These are phyloP conservation scores for Ascochyta koolunga DNA, from an alignment of 2,329 filamentous ascomycete genomes.

Conservation along the genomic window DNA sequence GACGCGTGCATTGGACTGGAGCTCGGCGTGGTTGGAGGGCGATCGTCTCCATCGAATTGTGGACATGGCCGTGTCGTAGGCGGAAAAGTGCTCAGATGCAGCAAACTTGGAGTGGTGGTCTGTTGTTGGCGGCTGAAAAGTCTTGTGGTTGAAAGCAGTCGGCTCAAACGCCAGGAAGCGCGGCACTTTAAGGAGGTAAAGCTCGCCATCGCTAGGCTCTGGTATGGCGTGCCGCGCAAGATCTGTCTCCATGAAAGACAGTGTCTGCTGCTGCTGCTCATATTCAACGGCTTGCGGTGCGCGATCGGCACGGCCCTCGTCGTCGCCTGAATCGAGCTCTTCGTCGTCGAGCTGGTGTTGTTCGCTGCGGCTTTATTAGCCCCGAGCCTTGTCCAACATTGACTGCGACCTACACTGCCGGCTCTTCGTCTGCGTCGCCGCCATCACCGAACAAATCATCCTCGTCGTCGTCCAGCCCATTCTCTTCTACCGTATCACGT, in stretches of 20 bases:
- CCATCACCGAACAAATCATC: constrained; percentile 57
- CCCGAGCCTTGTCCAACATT: constrained; percentile 26
- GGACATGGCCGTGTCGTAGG: constrained; percentile 69
- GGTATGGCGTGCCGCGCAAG: constrained; percentile 73
- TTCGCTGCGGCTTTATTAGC: constrained; percentile 28
- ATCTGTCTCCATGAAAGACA: constrained; percentile 66
- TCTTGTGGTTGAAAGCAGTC: constrained; percentile 68
- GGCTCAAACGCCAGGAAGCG: constrained; percentile 74
- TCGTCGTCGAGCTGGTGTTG: constrained; percentile 64
- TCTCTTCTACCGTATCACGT: constrained; percentile 41
- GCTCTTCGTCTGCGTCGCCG: constrained; percentile 42
- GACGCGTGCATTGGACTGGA: constrained; percentile 77
- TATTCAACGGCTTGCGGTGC: constrained; percentile 54
- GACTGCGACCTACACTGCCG: constrained; percentile 33
- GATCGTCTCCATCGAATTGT: constrained; percentile 74
- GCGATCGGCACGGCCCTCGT: constrained; percentile 68
- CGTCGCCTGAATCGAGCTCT: constrained; percentile 67
- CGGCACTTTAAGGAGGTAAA: constrained; percentile 74
- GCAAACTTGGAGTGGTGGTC: constrained; percentile 59
- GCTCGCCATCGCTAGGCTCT: constrained; percentile 72
- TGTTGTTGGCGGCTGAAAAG: constrained; percentile 68
- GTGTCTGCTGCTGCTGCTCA: constrained; percentile 61
- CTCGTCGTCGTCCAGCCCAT: constrained; percentile 37
- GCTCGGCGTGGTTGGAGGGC: constrained; percentile 65
- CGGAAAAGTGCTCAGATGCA: constrained; percentile 59